Evolutionary conservation across 331 rosid species (phyloP).

Genomic region (Pyracantha coccinea): DNA sequence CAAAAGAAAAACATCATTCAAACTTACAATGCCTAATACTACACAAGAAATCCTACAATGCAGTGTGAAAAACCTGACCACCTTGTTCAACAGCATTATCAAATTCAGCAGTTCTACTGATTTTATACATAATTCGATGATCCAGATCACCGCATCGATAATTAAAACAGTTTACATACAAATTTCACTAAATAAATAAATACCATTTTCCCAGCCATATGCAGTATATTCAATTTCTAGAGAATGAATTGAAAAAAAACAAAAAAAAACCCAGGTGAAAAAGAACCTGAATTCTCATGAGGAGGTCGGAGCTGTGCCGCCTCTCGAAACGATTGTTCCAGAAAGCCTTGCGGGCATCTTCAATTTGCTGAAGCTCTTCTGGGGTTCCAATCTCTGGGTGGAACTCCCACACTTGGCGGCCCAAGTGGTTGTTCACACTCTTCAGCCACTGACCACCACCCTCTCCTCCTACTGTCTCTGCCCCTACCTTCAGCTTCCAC

Average conservation of each 20-base stretch:
- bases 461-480: conserved; percentile 9
- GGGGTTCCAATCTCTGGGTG: conserved; percentile 22
- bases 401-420: conserved; percentile 36
- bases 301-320: conserved; percentile 31
- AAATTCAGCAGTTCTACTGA: neutral
- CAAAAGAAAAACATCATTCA: neutral
- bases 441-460: conserved; percentile 14
- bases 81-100: neutral
- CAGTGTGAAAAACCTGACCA: neutral
- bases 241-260: neutral
- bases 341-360: conserved; percentile 21
- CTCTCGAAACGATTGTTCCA: conserved; percentile 20
- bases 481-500: conserved; percentile 32
- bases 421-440: conserved; percentile 24
- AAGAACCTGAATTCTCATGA: conserved; percentile 26
- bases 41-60: neutral
- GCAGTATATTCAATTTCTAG: neutral
- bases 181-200: neutral
- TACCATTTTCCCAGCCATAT: neutral
- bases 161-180: neutral
- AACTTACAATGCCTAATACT: neutral
- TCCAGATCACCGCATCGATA: neutral
- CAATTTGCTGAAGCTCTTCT: conserved; percentile 21
- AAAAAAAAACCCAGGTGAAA: neutral
- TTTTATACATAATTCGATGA: neutral